Base-by-base conservation (phyloP, 257 asterid genomes). In the Paulownia fortunei region DNA sequence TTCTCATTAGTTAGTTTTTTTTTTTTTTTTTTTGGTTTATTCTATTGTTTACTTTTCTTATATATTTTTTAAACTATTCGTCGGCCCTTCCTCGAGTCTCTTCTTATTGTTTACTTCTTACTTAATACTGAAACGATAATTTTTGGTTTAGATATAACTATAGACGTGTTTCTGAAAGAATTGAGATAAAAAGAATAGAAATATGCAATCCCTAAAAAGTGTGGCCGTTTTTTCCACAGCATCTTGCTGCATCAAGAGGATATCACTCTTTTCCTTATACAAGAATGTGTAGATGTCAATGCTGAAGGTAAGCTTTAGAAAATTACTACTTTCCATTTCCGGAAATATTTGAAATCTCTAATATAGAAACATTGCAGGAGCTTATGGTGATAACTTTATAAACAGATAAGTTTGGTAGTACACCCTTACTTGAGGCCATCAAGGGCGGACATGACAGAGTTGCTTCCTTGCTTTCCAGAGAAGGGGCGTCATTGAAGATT, bases 211-310 rank as follows among this genome's bases (percentile, higher is more conserved):
- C 41, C 37, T 23, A n/a, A 44, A 32, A 42, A 5, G 34, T 18
- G 27, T 32, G 0, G 21, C 4, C 73, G 75, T 66, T 21, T 61
- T 62, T 34, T 55, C 6, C 1, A 63, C 91, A 95, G 99, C 99
- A 95, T 86, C 92, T 95, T 81, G 97, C 99, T 82, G 97, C 99
- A 66, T 92, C 97, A 0, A 85, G 79, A 86, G 99, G 99, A 18
- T 69, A 87, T 95, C 41, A 82, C 87, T 42, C 79, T 46, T 67
- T 91, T 86, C 84, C 97, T 95, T 32, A 51, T 93, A 67, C 97
- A 91, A 76, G 94, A 90, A 86, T 87, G 88, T 2, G 84, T 87
- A 59, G 95, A 91, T 61, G 39, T 89, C 69, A 90, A 89, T 60
- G 84, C 72, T 34, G 84, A 88, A 86, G 99, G 97, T 76, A 61